These are phyloP conservation scores for Coemansia sp. DNA, from an alignment of 192 early-diverging fungal genomes.

Conservation along the genomic window DNA sequence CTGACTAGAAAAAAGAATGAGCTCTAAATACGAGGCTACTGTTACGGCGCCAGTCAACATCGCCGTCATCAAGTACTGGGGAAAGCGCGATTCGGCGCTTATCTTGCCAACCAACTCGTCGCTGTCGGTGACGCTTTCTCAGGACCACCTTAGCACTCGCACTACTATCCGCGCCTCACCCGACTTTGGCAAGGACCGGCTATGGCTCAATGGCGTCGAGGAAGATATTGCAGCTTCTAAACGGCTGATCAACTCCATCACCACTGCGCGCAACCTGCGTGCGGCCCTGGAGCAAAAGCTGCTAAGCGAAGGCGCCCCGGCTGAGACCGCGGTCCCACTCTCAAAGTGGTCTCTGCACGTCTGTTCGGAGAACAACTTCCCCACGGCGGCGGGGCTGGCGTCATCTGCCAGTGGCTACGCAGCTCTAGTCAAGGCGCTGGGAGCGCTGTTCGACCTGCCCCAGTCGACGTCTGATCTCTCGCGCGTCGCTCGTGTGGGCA, in stretches of 20 bases:
- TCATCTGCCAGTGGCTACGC: slow-evolving; percentile 97
- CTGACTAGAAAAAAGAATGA: slow-evolving; percentile 17
- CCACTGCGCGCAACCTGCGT: slow-evolving; percentile 74
- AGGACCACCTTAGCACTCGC: slow-evolving; percentile 94
- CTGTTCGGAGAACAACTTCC: slow-evolving; percentile 99
- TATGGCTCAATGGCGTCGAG: slow-evolving; percentile 96
- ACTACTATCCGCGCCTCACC: slow-evolving; percentile 81
- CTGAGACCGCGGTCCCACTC: slow-evolving; percentile 41
- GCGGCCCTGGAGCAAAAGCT: slow-evolving; percentile 63
- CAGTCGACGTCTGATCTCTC: slow-evolving; percentile 77
- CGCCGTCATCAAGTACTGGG: slow-evolving; percentile 99
- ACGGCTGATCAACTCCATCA: slow-evolving; percentile 83
- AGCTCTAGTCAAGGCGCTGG: slow-evolving; percentile 83
- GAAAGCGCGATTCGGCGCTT: slow-evolving; percentile 87
- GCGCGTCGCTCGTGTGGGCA: slow-evolving; percentile 89
- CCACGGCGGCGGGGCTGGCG: slow-evolving; percentile 97
- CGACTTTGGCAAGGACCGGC: slow-evolving; percentile 66
- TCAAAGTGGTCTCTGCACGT: slow-evolving; percentile 77
- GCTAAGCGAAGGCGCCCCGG: slow-evolving; percentile 4
- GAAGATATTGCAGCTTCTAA: slow-evolving; percentile 79
- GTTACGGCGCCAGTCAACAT: slow-evolving; percentile 98
- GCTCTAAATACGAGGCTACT: slow-evolving; percentile 62
- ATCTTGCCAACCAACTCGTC: slow-evolving; percentile 98
- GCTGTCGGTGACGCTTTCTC: slow-evolving; percentile 93
- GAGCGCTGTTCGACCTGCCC: slow-evolving; percentile 73